Base-by-base conservation (phyloP, 2,329 filamentous ascomycete species). In the Aureobasidium uvarum region DNA sequence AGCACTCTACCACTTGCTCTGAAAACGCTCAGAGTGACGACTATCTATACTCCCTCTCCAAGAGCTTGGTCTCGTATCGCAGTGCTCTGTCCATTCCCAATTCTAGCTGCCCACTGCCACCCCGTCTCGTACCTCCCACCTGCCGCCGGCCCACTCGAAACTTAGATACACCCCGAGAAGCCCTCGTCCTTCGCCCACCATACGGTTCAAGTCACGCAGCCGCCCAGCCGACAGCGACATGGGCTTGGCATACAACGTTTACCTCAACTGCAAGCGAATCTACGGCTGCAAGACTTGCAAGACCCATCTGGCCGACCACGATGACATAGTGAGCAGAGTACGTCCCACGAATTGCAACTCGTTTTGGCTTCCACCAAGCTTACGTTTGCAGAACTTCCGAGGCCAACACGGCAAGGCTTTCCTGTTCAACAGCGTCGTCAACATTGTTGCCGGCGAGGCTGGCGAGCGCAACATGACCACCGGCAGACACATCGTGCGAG, bases 341-440 rank as follows among this genome's bases (percentile, higher is more conserved):
- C 74, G 89, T 50, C 16, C 33, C 20, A 18, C 5, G 14, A 20
- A 33, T 5, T 45, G 33, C 62, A 56, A 43, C 33, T 25, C 14
- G 25, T 59, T 20, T 56, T 64, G 51, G 46, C 39, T 65, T 28
- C 45, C 58, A 20, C 28, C 43, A 64, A 65, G 45, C 41, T 39
- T 46, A 51, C 33, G 48, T 20, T 25, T 60, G 41, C 55, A 98
- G 92, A 97, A 96, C 81, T 99, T 99, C 82, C 92, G 95, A 68
- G 95, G 95, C 73, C 94, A 98, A 77, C 94, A 98, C 78, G 95
- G 95, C 75, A 98, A 98, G 81, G 95, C 95, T 65, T 99, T 93
- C 79, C 89, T 99, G 70, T 98, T 99, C 84, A 90, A 94, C 79
- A 87, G 78, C 68, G 95, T 99, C 64, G 95, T 99, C 77, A 99